A percentile compares a stretch with the other conserved stretches of the same genome.
phyloP scores from a whole-genome alignment of 306 rosid species.

The Acacia melanoxylon region DNA sequence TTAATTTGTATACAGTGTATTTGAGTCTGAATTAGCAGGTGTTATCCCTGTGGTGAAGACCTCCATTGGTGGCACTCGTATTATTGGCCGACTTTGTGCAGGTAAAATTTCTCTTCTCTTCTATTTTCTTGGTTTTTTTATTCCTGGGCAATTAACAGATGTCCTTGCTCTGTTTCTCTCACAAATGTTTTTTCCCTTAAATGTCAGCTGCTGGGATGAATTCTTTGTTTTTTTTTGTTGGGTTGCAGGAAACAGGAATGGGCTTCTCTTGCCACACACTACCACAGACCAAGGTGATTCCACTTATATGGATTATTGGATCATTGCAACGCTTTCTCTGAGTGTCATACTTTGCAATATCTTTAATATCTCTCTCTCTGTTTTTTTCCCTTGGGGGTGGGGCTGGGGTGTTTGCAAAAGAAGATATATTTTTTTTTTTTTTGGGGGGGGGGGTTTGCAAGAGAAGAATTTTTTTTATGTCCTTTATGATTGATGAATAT shows the following conservation, averaged over 20 bases:
- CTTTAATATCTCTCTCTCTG: neutral
- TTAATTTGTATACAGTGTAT: conserved; percentile 47
- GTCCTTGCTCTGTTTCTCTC: neutral
- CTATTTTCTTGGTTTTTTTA: neutral
- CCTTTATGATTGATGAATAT: neutral
- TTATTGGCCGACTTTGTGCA: conserved; percentile 91
- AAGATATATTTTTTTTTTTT: too few species aligned
- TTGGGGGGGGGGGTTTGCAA: neutral
- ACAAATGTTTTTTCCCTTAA: neutral
- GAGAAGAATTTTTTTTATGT: too few species aligned
- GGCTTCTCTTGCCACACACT: conserved; percentile 91
- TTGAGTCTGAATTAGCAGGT: conserved; percentile 79
- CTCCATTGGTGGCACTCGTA: conserved; percentile 85
- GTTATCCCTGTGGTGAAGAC: conserved; percentile 85
- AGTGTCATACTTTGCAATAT: neutral
- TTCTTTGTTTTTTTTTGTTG: neutral
- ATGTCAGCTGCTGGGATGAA: neutral
- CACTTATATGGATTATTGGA: neutral
- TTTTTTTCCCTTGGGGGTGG: too few species aligned
- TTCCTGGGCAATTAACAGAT: conserved; percentile 4
- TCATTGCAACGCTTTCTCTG: neutral
- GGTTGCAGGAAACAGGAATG: conserved; percentile 83
- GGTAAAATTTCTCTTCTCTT: conserved; percentile 45
- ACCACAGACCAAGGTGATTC: conserved; percentile 89
- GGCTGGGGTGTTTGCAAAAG: neutral